Conservation (phyloP, 345 rosid genomes). For the Mallotus nudiflorus region DNA sequence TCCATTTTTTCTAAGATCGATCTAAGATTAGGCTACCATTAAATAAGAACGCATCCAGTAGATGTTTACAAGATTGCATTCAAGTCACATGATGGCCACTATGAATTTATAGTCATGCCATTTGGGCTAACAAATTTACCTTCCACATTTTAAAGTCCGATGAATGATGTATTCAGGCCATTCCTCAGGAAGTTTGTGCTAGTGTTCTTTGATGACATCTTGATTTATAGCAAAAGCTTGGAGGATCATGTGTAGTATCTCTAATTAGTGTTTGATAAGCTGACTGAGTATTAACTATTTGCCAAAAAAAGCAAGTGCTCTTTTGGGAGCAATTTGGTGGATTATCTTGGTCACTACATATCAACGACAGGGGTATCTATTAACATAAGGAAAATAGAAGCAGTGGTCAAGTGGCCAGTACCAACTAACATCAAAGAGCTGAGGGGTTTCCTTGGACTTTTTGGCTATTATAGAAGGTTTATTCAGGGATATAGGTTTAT, state of each 20-base stretch:
- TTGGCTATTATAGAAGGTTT: background rate
- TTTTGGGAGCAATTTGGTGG: background rate
- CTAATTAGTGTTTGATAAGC: background rate
- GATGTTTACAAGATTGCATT: no score
- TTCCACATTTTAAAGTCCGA: no score
- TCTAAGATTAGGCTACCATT: no score
- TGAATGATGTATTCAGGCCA: no score
- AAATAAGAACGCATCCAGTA: no score
- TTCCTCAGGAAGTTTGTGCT: no score
- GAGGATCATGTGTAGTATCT: background rate
- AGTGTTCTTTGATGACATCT: no score
- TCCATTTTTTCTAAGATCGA: no score
- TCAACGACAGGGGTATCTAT: background rate
- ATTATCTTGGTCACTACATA: background rate
- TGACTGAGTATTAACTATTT: background rate
- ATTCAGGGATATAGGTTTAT: background rate
- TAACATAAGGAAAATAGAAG: background rate
- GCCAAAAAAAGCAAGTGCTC: no score
- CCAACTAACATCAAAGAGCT: background rate
- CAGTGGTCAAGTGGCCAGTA: background rate
- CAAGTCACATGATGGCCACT: no score
- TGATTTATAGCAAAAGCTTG: background rate
- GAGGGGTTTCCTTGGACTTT: background rate
- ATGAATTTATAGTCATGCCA: no score
- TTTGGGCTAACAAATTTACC: no score